phyloP scores from a whole-genome alignment of 495 filamentous ascomycete species.

The Aspergillus asperescens region DNA sequence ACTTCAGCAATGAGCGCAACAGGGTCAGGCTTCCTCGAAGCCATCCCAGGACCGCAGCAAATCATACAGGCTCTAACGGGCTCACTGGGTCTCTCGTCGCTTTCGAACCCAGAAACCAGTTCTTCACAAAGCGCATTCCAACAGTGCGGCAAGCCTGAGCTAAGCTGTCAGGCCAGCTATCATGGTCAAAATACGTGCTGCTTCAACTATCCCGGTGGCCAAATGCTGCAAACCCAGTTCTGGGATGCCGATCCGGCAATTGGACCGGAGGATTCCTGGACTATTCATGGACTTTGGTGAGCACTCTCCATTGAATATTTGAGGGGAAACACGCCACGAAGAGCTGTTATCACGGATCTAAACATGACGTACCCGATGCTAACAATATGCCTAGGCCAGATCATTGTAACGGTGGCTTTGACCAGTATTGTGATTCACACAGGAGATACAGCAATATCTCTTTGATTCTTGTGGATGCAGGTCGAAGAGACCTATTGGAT shows the following conservation, averaged over 20 bases:
- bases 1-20: constrained; percentile 4
- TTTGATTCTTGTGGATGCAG: constrained; percentile 56
- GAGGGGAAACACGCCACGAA: not conserved
- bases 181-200: constrained; percentile 64
- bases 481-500: constrained; percentile 54
- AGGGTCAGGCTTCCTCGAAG: constrained; percentile 15
- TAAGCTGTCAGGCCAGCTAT: constrained; percentile 55
- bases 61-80: constrained; percentile 36
- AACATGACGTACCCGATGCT: not conserved
- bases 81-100: constrained; percentile 29
- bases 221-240: constrained; percentile 78
- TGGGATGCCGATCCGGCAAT: constrained; percentile 73
- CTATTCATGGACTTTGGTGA: constrained; percentile 79
- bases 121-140: constrained; percentile 12
- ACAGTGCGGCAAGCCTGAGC: constrained; percentile 46
- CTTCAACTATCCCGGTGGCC: constrained; percentile 75
- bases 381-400: constrained; percentile 54
- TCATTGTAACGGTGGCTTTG: constrained; percentile 75
- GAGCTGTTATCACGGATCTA: too few relatives aligned
- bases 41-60: constrained; percentile 38
- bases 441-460: constrained; percentile 70
- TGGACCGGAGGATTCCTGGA: constrained; percentile 74
- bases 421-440: constrained; percentile 62
- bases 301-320: not conserved
- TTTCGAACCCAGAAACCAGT: constrained; percentile 12